A percentile compares a stretch with the other conserved stretches of the same genome.
phyloP scores from a whole-genome alignment of 768 basidiomycete species.

The Tulasnella calospora region DNA sequence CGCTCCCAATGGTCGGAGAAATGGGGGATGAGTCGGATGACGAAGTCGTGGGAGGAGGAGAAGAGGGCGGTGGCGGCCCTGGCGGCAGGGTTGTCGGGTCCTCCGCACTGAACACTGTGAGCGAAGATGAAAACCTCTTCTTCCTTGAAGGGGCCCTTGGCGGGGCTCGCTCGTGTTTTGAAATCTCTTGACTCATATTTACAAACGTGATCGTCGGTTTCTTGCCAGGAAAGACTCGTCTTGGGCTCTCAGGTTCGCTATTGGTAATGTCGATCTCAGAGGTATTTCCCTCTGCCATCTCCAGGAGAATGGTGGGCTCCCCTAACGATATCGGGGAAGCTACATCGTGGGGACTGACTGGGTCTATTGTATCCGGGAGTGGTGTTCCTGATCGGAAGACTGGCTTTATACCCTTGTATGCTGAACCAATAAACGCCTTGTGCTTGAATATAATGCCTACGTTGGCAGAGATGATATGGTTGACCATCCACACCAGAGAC shows the following conservation, averaged over 20 bases:
- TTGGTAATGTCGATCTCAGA: background rate
- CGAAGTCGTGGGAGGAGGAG: background rate
- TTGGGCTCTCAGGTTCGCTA: background rate
- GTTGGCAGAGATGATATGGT: slow-evolving; percentile 35
- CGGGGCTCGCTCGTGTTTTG: background rate
- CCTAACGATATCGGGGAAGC: background rate
- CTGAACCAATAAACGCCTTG: background rate
- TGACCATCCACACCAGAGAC: slow-evolving; percentile 29
- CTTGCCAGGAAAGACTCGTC: background rate
- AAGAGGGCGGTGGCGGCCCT: background rate
- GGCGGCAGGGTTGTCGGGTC: background rate
- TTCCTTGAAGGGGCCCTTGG: background rate
- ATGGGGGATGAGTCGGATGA: background rate
- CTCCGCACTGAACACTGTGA: background rate
- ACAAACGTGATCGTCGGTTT: background rate
- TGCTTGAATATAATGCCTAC: slow-evolving; percentile 53
- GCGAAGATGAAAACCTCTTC: background rate
- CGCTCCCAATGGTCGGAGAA: background rate
- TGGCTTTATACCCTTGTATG: background rate
- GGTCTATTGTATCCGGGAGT: background rate
- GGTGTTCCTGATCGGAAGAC: background rate
- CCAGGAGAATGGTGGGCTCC: background rate
- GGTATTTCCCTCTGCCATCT: background rate
- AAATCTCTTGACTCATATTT: background rate
- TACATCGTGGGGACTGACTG: background rate